Percentiles rank a stretch among this genome's conserved stretches.
phyloP scores from a whole-genome alignment of 208 protist species.

The Acanthamoeba healyi region DNA sequence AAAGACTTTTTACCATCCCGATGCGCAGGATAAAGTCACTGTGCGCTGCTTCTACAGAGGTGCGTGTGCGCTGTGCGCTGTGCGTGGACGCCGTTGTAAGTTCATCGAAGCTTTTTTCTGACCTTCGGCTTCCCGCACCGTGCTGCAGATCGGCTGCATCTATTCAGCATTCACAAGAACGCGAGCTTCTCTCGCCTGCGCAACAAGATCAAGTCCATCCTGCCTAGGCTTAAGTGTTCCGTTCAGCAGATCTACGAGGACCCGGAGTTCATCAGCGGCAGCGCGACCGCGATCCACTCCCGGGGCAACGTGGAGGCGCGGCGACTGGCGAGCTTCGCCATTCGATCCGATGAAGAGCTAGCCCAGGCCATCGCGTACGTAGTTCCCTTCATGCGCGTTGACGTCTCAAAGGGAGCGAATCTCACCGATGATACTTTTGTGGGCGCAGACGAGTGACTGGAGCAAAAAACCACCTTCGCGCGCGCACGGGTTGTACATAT shows the following conservation, averaged over 20 bases:
- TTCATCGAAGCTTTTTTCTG: background rate
- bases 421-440: no score
- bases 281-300: background rate
- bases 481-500: no score
- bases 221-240: background rate
- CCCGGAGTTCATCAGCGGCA: background rate
- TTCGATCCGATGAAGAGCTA: background rate
- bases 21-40: slow-evolving; percentile 12
- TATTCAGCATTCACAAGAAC: slow-evolving; percentile 38
- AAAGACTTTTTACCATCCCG: slow-evolving; percentile 28
- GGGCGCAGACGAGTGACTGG: no score
- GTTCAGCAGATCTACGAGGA: slow-evolving; percentile 14
- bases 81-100: no score
- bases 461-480: no score
- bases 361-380: slow-evolving; percentile 3
- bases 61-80: background rate
- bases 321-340: background rate
- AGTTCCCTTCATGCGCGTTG: no score
- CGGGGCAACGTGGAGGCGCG: background rate
- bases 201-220: slow-evolving; percentile 40
- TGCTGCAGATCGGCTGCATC: slow-evolving; percentile 12
- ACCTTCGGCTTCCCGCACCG: background rate
- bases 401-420: no score
- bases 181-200: background rate
- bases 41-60: slow-evolving; percentile 25